Conservation (phyloP, 257 asterid genomes). For the Paraleonurus japonicus region DNA sequence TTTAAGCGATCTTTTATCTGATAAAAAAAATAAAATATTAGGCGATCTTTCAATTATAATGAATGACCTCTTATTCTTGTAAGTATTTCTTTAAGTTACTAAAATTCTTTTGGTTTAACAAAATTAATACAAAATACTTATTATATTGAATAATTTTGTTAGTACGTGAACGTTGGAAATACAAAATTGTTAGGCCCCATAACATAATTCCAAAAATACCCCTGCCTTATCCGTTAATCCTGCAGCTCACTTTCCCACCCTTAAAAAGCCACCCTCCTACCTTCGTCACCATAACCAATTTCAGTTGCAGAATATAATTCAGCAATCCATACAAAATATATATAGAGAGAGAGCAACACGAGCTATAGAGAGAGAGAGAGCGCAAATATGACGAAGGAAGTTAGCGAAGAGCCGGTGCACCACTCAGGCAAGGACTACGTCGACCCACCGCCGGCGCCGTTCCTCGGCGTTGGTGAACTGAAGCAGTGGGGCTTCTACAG, state of each 20-base stretch:
- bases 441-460: conserved; percentile 94
- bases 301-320: not conserved
- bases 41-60: too few species aligned
- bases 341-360: not conserved
- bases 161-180: too few species aligned
- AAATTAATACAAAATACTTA: too few species aligned
- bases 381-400: conserved; percentile 65
- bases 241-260: conserved; percentile 17
- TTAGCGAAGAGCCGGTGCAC: conserved; percentile 55
- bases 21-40: too few species aligned
- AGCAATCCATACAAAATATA: not conserved
- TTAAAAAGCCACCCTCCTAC: conserved; percentile 16
- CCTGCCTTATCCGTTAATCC: conserved; percentile 47
- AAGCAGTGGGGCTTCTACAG: conserved; percentile 82
- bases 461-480: conserved; percentile 60
- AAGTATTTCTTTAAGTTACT: too few species aligned
- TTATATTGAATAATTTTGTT: too few species aligned
- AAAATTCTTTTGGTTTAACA: too few species aligned
- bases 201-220: conserved; percentile 48
- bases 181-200: not conserved
- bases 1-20: too few species aligned
- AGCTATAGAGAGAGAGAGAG: not conserved
- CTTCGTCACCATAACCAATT: not conserved
- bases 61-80: too few species aligned
- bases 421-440: conserved; percentile 67